Base-by-base conservation (phyloP, 805 yeast genomes). In the Nematodospora valgi region DNA sequence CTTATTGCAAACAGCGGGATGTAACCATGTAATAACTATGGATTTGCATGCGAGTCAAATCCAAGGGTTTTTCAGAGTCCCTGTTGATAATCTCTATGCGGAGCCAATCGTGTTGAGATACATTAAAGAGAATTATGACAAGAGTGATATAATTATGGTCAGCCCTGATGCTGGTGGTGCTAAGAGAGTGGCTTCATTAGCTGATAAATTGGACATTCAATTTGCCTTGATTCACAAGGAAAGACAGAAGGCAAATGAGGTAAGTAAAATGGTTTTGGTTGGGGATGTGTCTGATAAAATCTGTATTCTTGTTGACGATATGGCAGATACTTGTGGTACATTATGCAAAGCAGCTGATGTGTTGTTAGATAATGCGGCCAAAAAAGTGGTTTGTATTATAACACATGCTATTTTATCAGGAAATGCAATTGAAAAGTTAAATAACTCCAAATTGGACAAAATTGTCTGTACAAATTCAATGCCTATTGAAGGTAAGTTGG, bases 101-200 rank as follows among this genome's bases (percentile, higher is more conserved):
- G 98, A 93, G 56, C 98, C 98, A 31, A 78, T 82, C 37, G 94
- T 86, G 14, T 73, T 91, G 31, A 69, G 84, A 47, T 93, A 86
- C 59, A 86, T 91, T 48, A 78, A 75, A 44, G 85, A 79, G 41
- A 74, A 78, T 45, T 67, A 78, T 29, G 62, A 68, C 43, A 62
- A 64, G 21, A 70, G 79, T 40, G 65, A 74, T 34, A 74, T 88
- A 7, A 86, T 88, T 34, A 77, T 91, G 37, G 94, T 91, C 9
- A 87, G 96, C 4, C 98, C 98, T 3, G 98, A 91, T 65, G 98
- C 98, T 3, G 98, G 98, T 49, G 98, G 98, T 40, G 98, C 98
- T 36, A 91, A 91, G 62, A 76, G 98, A 47, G 98, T 89, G 18
- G 98, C 98, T 2, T 80, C 89, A 4, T 68, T 91, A 34, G 98